Conservation (phyloP, 2,329 filamentous ascomycete species). For the Colletotrichum orchidophilum region DNA sequence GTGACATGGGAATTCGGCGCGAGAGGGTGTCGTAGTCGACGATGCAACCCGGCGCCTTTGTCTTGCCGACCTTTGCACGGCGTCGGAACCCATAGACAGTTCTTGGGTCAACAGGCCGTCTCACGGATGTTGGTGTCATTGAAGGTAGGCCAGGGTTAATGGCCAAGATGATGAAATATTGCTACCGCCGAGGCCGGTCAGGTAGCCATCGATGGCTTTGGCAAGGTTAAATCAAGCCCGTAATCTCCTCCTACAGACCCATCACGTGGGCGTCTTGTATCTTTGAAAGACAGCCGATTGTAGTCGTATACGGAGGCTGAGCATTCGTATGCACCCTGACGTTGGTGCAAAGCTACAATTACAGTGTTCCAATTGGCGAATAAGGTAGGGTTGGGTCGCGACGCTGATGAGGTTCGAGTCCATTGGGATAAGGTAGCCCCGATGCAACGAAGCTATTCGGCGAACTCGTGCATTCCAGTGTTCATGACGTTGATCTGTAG, state of each 20-base stretch:
- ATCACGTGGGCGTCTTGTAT: slow-evolving; percentile 6
- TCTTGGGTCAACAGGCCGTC: background rate
- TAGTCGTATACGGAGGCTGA: slow-evolving; percentile 16
- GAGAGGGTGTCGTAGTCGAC: background rate
- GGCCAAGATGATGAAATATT: slow-evolving; percentile 2
- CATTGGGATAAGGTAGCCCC: background rate
- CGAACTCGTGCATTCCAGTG: background rate
- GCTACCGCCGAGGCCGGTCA: background rate
- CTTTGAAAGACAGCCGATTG: background rate
- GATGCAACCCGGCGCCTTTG: background rate
- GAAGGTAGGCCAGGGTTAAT: background rate
- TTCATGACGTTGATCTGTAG: background rate
- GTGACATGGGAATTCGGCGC: background rate
- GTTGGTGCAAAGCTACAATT: background rate
- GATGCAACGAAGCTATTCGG: background rate
- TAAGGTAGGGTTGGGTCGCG: background rate
- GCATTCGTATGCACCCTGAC: slow-evolving; percentile 6
- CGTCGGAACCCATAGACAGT: background rate
- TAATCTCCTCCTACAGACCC: background rate
- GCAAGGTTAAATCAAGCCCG: background rate
- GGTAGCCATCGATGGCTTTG: slow-evolving; percentile 1
- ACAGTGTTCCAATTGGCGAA: slow-evolving; percentile 1
- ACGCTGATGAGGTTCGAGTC: background rate
- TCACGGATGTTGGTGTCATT: background rate
- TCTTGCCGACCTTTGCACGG: background rate